Base-by-base conservation (phyloP, 345 rosid genomes). In the Leavenworthia alabamica region DNA sequence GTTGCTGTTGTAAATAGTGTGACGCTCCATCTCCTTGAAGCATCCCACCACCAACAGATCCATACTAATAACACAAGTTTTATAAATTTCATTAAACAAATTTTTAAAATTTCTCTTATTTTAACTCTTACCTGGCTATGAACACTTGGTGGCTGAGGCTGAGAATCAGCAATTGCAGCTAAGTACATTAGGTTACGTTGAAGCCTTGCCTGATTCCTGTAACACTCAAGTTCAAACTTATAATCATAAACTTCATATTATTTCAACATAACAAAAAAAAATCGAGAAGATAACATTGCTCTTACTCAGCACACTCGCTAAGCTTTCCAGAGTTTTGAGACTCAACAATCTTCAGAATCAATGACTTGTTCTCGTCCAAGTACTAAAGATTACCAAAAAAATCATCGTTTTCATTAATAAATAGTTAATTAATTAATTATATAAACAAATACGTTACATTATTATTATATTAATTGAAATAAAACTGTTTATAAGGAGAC, bases 271-370 rank as follows among this genome's bases (percentile, higher is more conserved):
- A 49, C 11, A 66, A 8, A 8, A 42, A 20, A 8, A 20, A 8
- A 35, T n/a, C 10, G 43, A 50, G 36, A 0, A 31, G 16, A 56
- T 15, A 57, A 56, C 14, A 52, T 28, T 44, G 54, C 16, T 61
- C 99, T 82, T 81, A 94, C 99, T 94, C 99, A 5, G 97, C 97
- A 58, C 99, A 94, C 55, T 94, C 99, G 44, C 77, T 81, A 56
- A 90, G 77, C 71, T 94, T 90, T 65, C 99, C 99, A 0, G 95
- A 83, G 77, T 82, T 94, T 79, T 94, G 99, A 81, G 96, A 87
- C 79, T 94, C 99, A 39, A 94, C 99, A 11, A 94, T 94, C 92
- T 94, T 94, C 83, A 94, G 76, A 78, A 94, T 94, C 92, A 94
- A 77, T 0, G 99, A 94, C 80, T 94, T 94, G 90, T 94, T 94